phyloP scores from a whole-genome alignment of 805 yeast genomes.

The Nakazawaea molendinolei region DNA sequence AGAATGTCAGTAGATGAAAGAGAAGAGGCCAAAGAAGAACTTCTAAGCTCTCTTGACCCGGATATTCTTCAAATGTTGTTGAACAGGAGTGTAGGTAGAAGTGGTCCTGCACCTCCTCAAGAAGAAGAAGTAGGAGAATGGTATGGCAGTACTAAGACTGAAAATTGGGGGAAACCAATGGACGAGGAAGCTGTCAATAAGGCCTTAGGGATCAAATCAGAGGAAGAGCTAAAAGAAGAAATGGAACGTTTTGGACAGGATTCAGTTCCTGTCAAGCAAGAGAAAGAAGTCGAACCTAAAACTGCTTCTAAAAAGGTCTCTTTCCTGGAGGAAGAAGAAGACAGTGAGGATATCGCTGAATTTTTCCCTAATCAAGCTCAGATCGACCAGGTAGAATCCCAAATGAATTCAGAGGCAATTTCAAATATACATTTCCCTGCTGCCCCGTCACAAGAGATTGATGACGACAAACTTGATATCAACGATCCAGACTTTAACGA shows the following conservation, averaged over 20 bases:
- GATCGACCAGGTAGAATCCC: slow-evolving; percentile 27
- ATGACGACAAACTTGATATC: slow-evolving; percentile 41
- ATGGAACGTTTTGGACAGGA: slow-evolving; percentile 18
- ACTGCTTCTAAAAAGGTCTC: slow-evolving; percentile 1
- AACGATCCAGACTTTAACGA: slow-evolving; percentile 75
- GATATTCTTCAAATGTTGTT: slow-evolving; percentile 52
- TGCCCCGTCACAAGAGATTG: slow-evolving; percentile 27
- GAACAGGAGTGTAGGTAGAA: slow-evolving; percentile 47
- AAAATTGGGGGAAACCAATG: slow-evolving; percentile 25
- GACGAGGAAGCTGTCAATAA: slow-evolving; percentile 22
- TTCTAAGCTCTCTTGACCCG: slow-evolving; percentile 65
- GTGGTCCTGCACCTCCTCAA: slow-evolving; percentile 19
- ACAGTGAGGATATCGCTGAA: slow-evolving; percentile 43
- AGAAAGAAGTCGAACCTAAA: no score
- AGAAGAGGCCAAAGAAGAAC: slow-evolving; percentile 55
- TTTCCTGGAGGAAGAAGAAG: slow-evolving; percentile 26
- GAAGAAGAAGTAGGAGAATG: slow-evolving; percentile 19
- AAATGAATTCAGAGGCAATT: slow-evolving; percentile 35
- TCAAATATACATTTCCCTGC: slow-evolving; percentile 60
- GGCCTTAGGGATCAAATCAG: slow-evolving; percentile 19
- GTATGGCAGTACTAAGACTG: slow-evolving; percentile 30
- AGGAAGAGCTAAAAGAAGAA: slow-evolving; percentile 14
- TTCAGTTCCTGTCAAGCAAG: no score
- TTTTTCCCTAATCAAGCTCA: slow-evolving; percentile 43
- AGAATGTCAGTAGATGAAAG: slow-evolving; percentile 64